These are phyloP conservation scores for Nicotiana noctiflora DNA, from an alignment of 257 asterid species.

Conservation along the genomic window DNA sequence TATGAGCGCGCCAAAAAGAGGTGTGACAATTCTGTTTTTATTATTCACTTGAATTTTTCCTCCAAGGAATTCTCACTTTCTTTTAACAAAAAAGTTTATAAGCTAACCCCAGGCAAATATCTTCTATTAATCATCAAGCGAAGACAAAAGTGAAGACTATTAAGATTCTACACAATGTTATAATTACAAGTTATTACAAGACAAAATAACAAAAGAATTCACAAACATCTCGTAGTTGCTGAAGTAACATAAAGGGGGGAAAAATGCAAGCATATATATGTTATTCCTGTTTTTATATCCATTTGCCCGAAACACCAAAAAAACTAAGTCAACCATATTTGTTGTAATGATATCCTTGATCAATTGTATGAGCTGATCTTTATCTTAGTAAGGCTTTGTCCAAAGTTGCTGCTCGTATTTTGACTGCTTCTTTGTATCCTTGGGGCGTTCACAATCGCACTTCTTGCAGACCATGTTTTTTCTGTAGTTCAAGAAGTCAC, in stretches of 20 bases:
- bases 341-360: not conserved
- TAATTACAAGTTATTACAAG: not conserved
- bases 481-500: slow-evolving; percentile 59
- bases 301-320: not conserved
- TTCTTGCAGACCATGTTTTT: slow-evolving; percentile 56
- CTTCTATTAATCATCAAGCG: not conserved
- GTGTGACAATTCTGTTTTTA: not conserved
- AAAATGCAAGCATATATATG: not conserved
- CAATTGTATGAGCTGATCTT: not conserved
- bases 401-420: slow-evolving; percentile 27
- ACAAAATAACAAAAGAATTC: not conserved
- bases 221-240: not conserved
- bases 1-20: no score
- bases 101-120: not conserved
- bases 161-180: not conserved
- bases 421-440: slow-evolving; percentile 8
- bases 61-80: not conserved
- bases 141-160: not conserved
- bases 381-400: slow-evolving; percentile 43
- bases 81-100: not conserved
- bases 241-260: not conserved
- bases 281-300: not conserved
- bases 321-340: not conserved
- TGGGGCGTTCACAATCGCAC: slow-evolving; percentile 51
- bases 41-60: not conserved